phyloP scores from a whole-genome alignment of 306 rosid species.

The Clitoria ternatea region DNA sequence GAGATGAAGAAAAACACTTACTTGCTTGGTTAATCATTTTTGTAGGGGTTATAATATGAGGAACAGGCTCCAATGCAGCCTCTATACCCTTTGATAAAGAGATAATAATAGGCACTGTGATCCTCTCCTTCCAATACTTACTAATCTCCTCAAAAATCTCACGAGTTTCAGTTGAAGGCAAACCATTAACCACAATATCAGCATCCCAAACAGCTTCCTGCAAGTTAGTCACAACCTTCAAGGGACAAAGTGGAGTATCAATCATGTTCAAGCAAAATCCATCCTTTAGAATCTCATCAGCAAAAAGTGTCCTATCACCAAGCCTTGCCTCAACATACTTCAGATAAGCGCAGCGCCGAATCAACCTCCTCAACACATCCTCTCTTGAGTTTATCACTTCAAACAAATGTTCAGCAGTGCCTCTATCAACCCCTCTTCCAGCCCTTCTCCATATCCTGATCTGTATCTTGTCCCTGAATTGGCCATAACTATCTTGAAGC shows the following conservation, averaged over 20 bases:
- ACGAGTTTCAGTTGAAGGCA: constrained; percentile 87
- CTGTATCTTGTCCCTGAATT: constrained; percentile 73
- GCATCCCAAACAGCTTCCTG: constrained; percentile 99
- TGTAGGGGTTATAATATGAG: constrained; percentile 87
- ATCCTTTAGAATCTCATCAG: constrained; percentile 90
- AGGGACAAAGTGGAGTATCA: constrained; percentile 84
- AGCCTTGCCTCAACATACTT: constrained; percentile 93
- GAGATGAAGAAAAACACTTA: constrained; percentile 35
- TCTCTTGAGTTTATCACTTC: constrained; percentile 88
- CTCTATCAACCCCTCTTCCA: constrained; percentile 63
- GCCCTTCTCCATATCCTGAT: constrained; percentile 86
- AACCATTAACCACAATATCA: constrained; percentile 87
- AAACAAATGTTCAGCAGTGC: constrained; percentile 78
- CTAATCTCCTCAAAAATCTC: constrained; percentile 90
- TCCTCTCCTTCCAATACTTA: constrained; percentile 85
- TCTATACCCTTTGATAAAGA: constrained; percentile 85
- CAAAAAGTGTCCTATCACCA: constrained; percentile 75
- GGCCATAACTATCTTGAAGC: constrained; percentile 78
- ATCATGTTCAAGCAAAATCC: constrained; percentile 95
- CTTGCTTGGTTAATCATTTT: constrained; percentile 83
- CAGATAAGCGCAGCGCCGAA: constrained; percentile 77
- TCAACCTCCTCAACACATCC: constrained; percentile 82
- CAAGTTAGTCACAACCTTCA: constrained; percentile 90
- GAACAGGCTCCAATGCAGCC: constrained; percentile 83
- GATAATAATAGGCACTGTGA: constrained; percentile 73